Percentiles rank a stretch among this genome's conserved stretches.
phyloP scores from a whole-genome alignment of 352 stramenopile species.

The Phytopythium cucurbitacearum region DNA sequence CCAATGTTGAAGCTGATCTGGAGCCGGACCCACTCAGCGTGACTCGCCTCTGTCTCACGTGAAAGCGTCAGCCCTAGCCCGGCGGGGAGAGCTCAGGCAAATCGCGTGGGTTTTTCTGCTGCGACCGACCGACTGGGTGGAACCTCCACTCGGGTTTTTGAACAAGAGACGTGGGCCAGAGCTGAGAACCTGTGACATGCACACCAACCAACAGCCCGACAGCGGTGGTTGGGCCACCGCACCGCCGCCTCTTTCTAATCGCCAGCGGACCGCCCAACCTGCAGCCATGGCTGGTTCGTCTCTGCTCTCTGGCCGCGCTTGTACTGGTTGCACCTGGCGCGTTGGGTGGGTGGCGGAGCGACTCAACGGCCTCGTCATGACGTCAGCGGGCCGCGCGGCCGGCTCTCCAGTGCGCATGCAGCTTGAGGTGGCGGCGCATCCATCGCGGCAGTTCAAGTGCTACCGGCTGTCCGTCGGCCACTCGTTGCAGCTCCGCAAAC shows the following conservation, averaged over 20 bases:
- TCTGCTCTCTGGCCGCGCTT: background rate
- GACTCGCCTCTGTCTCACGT: background rate
- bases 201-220: too few relatives aligned
- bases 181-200: background rate
- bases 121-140: background rate
- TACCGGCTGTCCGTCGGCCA: too few relatives aligned
- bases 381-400: background rate
- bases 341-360: background rate
- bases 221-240: background rate
- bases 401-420: background rate
- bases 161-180: background rate
- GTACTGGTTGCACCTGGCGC: background rate
- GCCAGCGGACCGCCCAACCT: background rate
- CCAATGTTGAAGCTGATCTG: too few relatives aligned
- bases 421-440: background rate
- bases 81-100: background rate
- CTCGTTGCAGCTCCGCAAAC: too few relatives aligned
- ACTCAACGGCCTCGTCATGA: background rate
- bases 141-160: background rate
- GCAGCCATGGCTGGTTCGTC: conserved; percentile 1
- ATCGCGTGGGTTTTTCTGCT: conserved; percentile 1
- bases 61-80: background rate
- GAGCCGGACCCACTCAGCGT: too few relatives aligned
- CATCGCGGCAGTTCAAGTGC: too few relatives aligned
- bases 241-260: background rate